phyloP scores from a whole-genome alignment of 805 yeast species.

The Pichia nanzhaoensis region DNA sequence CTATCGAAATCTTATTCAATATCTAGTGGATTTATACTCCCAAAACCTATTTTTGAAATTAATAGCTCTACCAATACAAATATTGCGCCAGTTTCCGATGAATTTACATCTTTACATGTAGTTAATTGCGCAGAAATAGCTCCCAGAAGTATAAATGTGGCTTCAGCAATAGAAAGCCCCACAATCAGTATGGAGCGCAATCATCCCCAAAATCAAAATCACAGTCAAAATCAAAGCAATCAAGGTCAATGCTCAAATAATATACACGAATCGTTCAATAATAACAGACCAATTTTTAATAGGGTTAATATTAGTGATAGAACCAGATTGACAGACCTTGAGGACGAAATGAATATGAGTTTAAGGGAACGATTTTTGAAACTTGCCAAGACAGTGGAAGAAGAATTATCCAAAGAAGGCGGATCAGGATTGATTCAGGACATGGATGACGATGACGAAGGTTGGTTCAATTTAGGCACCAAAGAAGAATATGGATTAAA shows the following conservation, averaged over 20 bases:
- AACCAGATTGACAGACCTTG: background rate
- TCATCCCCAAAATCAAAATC: background rate
- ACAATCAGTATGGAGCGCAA: background rate
- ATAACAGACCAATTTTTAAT: too few species aligned
- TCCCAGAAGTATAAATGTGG: slow-evolving; percentile 18
- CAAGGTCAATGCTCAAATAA: too few species aligned
- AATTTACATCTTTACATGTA: background rate
- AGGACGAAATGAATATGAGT: background rate
- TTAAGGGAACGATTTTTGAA: slow-evolving; percentile 3
- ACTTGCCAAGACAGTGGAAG: slow-evolving; percentile 9
- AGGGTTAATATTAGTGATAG: too few species aligned
- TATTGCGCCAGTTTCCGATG: background rate
- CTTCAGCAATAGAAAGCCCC: slow-evolving; percentile 5
- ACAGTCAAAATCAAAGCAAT: background rate
- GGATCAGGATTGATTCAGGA: slow-evolving; percentile 1
- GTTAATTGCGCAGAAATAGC: slow-evolving; percentile 22
- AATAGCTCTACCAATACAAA: background rate
- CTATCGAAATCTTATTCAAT: slow-evolving; percentile 7
- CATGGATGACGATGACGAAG: slow-evolving; percentile 14
- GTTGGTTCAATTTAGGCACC: slow-evolving; percentile 21
- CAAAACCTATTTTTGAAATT: slow-evolving; percentile 8
- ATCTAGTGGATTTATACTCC: slow-evolving; percentile 9
- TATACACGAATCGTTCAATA: too few species aligned
- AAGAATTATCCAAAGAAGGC: slow-evolving; percentile 9
- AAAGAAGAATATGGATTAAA: slow-evolving; percentile 10